phyloP scores from a whole-genome alignment of 345 rosid species.

The Salix caprea region DNA sequence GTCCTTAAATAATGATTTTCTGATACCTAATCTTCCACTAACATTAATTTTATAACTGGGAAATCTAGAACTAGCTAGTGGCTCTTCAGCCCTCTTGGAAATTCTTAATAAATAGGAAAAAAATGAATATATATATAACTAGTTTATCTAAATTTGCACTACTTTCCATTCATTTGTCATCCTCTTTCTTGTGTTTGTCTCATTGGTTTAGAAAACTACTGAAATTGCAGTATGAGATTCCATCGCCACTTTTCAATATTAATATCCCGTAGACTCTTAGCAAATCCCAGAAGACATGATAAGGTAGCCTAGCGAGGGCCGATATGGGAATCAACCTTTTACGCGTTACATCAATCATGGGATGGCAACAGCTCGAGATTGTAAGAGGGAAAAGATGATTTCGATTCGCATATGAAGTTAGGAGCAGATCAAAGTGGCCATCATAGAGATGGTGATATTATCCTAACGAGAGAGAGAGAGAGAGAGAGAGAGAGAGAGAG shows the following conservation, averaged over 20 bases:
- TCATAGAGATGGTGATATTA: background rate
- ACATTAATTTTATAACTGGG: background rate
- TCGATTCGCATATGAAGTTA: background rate
- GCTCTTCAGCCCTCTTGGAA: background rate
- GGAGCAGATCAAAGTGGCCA: background rate
- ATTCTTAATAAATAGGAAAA: background rate
- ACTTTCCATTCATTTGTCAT: background rate
- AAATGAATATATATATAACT: background rate
- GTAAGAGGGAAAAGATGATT: background rate
- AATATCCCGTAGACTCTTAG: background rate
- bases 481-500: too few species aligned
- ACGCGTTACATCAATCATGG: background rate
- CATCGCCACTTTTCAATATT: background rate
- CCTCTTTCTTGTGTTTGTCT: background rate
- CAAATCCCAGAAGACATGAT: background rate
- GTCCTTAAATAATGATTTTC: background rate
- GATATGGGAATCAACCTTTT: background rate
- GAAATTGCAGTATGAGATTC: background rate
- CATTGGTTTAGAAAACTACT: background rate
- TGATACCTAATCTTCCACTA: background rate
- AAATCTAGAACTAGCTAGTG: background rate
- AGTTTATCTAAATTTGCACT: background rate
- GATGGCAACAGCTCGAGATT: background rate
- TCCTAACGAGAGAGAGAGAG: background rate
- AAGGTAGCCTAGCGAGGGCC: background rate